These are phyloP conservation scores for Ogataea chonburiensis DNA, from an alignment of 805 yeast species.

Conservation along the genomic window DNA sequence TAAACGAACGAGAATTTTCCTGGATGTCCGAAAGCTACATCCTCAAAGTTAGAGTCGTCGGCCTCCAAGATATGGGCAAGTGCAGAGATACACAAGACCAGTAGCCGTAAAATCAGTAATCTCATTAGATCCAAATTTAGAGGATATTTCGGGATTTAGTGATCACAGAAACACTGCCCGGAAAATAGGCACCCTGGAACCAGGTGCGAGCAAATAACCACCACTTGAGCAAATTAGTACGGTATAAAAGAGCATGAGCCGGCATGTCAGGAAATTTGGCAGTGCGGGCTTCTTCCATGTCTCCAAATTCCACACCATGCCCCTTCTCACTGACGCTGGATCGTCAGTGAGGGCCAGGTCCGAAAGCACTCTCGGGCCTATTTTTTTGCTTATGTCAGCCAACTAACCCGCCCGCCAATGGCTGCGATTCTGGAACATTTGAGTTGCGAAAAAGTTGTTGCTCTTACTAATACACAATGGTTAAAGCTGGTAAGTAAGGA, in stretches of 20 bases:
- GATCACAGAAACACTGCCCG: constrained; percentile 7
- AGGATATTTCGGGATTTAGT: constrained; percentile 10
- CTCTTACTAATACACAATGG: constrained; percentile 7
- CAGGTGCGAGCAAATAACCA: constrained; percentile 4
- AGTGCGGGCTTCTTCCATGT: too few relatives aligned
- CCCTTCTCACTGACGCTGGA: too few relatives aligned
- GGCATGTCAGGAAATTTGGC: too few relatives aligned
- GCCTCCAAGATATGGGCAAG: constrained; percentile 19
- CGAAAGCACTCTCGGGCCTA: too few relatives aligned
- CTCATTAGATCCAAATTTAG: constrained; percentile 1
- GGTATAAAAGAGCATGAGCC: too few relatives aligned
- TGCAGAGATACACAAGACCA: constrained; percentile 1
- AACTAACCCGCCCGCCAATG: too few relatives aligned
- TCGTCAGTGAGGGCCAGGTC: too few relatives aligned
- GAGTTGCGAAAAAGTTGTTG: constrained; percentile 2
- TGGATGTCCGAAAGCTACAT: constrained; percentile 23
- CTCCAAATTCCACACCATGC: too few relatives aligned
- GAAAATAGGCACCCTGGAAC: constrained; percentile 1
- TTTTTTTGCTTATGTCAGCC: too few relatives aligned
- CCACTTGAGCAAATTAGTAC: too few relatives aligned
- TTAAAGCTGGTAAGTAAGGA: constrained; percentile 13
- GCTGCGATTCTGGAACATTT: constrained; percentile 5
- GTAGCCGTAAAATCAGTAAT: background rate
- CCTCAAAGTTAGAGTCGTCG: constrained; percentile 27
- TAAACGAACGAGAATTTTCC: constrained; percentile 42